These are phyloP conservation scores for Aspergillus thermomutatus DNA, from an alignment of 2,329 filamentous ascomycete genomes.

Conservation along the genomic window DNA sequence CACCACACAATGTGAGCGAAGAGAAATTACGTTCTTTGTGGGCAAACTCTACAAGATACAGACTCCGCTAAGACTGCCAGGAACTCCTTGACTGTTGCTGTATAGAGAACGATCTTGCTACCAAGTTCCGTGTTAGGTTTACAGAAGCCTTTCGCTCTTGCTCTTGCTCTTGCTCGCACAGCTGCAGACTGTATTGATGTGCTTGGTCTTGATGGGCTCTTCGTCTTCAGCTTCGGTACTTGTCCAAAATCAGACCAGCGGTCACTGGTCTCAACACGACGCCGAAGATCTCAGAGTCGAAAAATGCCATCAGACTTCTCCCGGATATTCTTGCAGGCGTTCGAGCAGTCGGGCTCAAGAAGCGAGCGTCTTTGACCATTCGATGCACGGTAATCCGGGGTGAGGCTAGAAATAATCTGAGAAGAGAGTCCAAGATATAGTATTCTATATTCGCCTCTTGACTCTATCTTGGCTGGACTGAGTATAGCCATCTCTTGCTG, in stretches of 20 bases:
- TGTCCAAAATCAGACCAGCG: background rate
- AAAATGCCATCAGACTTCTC: background rate
- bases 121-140: background rate
- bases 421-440: too few relatives aligned
- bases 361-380: background rate
- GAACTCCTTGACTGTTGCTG: too few relatives aligned
- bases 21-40: too few relatives aligned
- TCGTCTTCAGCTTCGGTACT: background rate
- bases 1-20: too few relatives aligned
- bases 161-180: background rate
- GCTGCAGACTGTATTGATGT: background rate
- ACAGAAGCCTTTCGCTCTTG: background rate
- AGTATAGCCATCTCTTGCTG: too few relatives aligned
- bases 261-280: background rate
- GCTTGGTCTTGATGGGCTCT: background rate
- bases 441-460: too few relatives aligned
- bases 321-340: background rate
- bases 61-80: too few relatives aligned
- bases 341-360: background rate
- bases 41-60: too few relatives aligned
- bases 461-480: background rate
- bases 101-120: background rate
- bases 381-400: background rate
- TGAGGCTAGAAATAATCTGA: background rate
- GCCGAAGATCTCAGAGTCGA: background rate